phyloP scores from a whole-genome alignment of 129 eudicot genomes.

The Centrapalus pauciflorus region DNA sequence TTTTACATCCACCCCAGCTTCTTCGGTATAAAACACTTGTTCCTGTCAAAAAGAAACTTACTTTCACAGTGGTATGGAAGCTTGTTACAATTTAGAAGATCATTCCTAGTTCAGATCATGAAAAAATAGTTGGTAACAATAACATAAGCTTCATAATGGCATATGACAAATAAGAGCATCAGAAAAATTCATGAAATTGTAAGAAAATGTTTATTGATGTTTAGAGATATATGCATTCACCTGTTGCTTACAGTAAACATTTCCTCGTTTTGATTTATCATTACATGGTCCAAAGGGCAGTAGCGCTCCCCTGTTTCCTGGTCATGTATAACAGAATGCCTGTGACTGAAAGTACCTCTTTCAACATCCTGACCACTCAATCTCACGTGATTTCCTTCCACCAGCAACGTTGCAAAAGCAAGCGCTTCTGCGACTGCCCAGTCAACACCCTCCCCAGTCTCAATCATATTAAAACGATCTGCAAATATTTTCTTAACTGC shows the following conservation, averaged over 20 bases:
- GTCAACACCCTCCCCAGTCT: conserved; percentile 94
- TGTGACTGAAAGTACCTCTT: conserved; percentile 97
- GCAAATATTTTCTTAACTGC: conserved; percentile 79
- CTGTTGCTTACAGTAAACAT: conserved; percentile 99
- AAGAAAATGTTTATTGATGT: neutral
- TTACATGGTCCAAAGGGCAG: conserved; percentile 89
- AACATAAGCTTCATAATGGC: too few relatives aligned
- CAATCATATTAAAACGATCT: conserved; percentile 91
- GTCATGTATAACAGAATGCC: conserved; percentile 92
- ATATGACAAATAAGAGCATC: neutral
- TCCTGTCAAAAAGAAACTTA: too few relatives aligned
- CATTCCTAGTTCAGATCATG: too few relatives aligned
- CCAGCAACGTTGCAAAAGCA: conserved; percentile 93
- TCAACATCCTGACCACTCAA: conserved; percentile 98
- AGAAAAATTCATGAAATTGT: neutral
- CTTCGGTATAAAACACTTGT: too few relatives aligned
- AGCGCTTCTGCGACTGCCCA: conserved; percentile 99
- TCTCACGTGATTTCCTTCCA: conserved; percentile 97
- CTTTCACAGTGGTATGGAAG: too few relatives aligned
- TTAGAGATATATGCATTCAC: conserved; percentile 24
- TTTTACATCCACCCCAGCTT: too few relatives aligned
- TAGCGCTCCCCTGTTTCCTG: conserved; percentile 89
- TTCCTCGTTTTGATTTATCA: conserved; percentile 74
- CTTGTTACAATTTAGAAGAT: too few relatives aligned
- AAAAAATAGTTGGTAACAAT: too few relatives aligned